These are phyloP conservation scores for Carex pumila DNA, from an alignment of 176 grass and related monocot species.

Conservation along the genomic window DNA sequence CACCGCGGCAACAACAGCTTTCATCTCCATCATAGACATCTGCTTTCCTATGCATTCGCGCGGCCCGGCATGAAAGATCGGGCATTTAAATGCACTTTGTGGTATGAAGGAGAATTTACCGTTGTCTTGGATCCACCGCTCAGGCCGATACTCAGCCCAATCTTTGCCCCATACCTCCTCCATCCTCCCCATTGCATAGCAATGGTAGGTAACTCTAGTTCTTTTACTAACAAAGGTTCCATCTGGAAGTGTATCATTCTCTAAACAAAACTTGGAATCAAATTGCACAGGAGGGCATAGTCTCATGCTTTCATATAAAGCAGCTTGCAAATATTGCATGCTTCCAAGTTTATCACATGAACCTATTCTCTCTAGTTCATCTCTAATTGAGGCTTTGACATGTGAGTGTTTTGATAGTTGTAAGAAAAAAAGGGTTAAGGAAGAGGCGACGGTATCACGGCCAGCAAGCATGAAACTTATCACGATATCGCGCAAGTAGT, in stretches of 20 bases:
- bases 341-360: conserved; percentile 31
- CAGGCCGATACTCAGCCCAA: conserved; percentile 58
- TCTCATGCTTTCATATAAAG: conserved; percentile 63
- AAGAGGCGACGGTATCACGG: conserved; percentile 67
- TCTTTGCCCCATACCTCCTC: conserved; percentile 70
- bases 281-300: conserved; percentile 84
- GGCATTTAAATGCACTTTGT: conserved; percentile 43
- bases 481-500: conserved; percentile 80
- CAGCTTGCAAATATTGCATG: conserved; percentile 82
- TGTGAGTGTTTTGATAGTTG: conserved; percentile 48
- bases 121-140: conserved; percentile 47
- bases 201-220: conserved; percentile 64
- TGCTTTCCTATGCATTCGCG: conserved; percentile 74
- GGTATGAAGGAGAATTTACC: conserved; percentile 29
- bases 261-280: conserved; percentile 63
- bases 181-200: conserved; percentile 80
- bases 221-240: conserved; percentile 46
- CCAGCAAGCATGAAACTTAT: conserved; percentile 86
- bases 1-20: conserved; percentile 39
- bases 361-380: conserved; percentile 33
- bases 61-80: conserved; percentile 63
- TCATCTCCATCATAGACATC: conserved; percentile 65
- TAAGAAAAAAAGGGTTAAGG: conserved; percentile 63
- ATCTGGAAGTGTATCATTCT: conserved; percentile 65
- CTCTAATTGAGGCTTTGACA: conserved; percentile 39